A percentile compares a stretch with the other conserved stretches of the same genome.
Conservation (phyloP, 2,329 filamentous ascomycete species). For the Aspergillus chevalieri region DNA sequence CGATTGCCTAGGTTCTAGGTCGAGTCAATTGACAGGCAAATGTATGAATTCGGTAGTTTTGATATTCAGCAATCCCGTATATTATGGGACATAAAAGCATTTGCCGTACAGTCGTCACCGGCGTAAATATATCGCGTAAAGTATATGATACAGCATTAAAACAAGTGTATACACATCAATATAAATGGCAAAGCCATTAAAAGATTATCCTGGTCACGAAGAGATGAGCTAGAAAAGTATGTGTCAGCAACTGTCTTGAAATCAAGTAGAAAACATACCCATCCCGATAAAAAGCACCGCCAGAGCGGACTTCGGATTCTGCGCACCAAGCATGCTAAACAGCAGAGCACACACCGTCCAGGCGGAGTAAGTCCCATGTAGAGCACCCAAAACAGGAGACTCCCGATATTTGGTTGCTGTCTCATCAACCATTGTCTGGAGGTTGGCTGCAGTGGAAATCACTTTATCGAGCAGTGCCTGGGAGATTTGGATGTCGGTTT, state of each 20-base stretch:
- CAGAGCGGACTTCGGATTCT: slow-evolving; percentile 18
- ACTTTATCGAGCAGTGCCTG: slow-evolving; percentile 27
- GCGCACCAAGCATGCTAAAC: slow-evolving; percentile 16
- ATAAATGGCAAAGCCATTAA: neutral
- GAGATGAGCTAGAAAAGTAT: slow-evolving; percentile 1
- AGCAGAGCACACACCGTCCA: slow-evolving; percentile 23
- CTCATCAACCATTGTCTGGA: slow-evolving; percentile 28
- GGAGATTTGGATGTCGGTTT: slow-evolving; percentile 21
- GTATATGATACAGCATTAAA: neutral
- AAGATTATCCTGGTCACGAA: neutral
- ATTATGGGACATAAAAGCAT: no score
- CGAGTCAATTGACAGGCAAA: neutral
- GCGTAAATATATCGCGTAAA: neutral
- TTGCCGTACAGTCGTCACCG: neutral
- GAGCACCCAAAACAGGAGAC: slow-evolving; percentile 8
- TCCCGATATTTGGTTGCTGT: slow-evolving; percentile 18
- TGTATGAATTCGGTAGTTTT: neutral
- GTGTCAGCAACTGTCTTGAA: neutral
- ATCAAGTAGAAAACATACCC: slow-evolving; percentile 3
- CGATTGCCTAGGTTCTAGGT: neutral
- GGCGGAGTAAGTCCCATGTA: slow-evolving; percentile 13
- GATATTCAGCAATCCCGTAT: no score
- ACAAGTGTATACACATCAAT: neutral
- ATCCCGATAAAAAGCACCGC: slow-evolving; percentile 12
- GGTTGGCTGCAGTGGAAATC: slow-evolving; percentile 21